Evolutionary conservation across 2,329 filamentous ascomycete genomes (phyloP).

Genomic region (Botrytis squamosa): DNA sequence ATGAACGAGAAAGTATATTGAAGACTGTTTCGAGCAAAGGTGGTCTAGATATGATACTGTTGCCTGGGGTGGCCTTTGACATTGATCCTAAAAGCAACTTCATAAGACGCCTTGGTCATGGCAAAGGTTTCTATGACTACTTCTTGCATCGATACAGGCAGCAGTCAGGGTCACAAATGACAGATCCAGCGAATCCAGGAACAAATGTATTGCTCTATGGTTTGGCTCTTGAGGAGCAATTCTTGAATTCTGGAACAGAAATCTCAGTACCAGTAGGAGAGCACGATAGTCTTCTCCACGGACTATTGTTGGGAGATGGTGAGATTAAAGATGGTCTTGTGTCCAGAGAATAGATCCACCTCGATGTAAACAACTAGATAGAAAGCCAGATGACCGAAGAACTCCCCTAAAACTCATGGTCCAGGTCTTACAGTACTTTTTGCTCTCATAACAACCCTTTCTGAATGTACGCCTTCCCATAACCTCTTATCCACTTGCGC

Average conservation of each 20-base stretch:
- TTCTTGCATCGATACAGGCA: constrained; percentile 74
- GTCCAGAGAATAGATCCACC: constrained; percentile 24
- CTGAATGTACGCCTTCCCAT: constrained; percentile 32
- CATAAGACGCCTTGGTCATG: constrained; percentile 81
- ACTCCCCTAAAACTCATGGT: constrained; percentile 22
- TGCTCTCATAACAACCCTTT: constrained; percentile 26
- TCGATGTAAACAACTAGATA: constrained; percentile 20
- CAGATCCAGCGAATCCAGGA: constrained; percentile 53
- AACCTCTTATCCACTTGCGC: constrained; percentile 39
- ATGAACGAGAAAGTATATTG: constrained; percentile 69
- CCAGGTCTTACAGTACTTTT: constrained; percentile 27
- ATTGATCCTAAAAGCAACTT: constrained; percentile 49
- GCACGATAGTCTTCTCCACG: constrained; percentile 78
- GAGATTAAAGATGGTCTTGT: constrained; percentile 47
- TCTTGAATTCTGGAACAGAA: constrained; percentile 58
- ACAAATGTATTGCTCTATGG: constrained; percentile 64
- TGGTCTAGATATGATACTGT: constrained; percentile 78
- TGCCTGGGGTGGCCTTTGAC: constrained; percentile 94
- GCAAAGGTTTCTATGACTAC: constrained; percentile 95
- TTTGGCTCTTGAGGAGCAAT: constrained; percentile 81
- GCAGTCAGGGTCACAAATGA: constrained; percentile 34
- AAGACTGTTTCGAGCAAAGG: constrained; percentile 50
- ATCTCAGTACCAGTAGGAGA: constrained; percentile 70
- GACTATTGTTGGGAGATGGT: constrained; percentile 71
- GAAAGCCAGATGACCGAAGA: constrained; percentile 19